A percentile compares a stretch with the other conserved stretches of the same genome.
These are phyloP conservation scores for Graphiopsis chlorocephala DNA, from an alignment of 2,329 filamentous ascomycete genomes.

Conservation along the genomic window DNA sequence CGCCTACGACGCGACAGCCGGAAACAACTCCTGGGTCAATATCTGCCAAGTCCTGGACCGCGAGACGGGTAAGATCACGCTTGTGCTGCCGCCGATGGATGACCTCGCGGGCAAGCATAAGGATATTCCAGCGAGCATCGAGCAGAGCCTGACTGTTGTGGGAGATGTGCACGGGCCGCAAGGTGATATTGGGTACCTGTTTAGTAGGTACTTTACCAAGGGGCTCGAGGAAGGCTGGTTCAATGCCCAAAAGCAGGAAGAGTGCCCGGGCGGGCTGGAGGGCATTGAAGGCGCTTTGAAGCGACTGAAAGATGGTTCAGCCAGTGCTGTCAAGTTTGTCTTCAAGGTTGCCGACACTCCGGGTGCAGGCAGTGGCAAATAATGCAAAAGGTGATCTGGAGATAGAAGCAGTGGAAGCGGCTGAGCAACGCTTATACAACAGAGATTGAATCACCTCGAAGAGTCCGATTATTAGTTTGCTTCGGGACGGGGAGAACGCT, in stretches of 20 bases:
- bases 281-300: constrained; percentile 54
- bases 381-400: background rate
- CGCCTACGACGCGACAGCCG: constrained; percentile 34
- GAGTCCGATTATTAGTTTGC: background rate
- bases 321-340: constrained; percentile 64
- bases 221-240: constrained; percentile 38
- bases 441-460: too few species aligned
- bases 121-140: constrained; percentile 40
- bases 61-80: constrained; percentile 32
- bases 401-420: background rate
- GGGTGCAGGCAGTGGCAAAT: constrained; percentile 13
- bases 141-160: constrained; percentile 37
- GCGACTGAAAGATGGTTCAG: constrained; percentile 59
- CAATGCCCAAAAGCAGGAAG: constrained; percentile 42
- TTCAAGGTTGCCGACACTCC: constrained; percentile 53
- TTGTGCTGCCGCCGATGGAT: constrained; percentile 31
- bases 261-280: constrained; percentile 53
- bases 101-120: constrained; percentile 35
- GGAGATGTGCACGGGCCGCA: constrained; percentile 30
- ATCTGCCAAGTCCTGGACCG: constrained; percentile 39
- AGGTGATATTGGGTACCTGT: constrained; percentile 38
- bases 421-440: too few species aligned
- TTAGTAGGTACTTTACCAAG: constrained; percentile 32
- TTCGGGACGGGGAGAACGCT: background rate
- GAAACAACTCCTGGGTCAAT: constrained; percentile 36